Conservation (phyloP, 805 yeast species). For the Yamadazyma takamatsuzukensis region DNA sequence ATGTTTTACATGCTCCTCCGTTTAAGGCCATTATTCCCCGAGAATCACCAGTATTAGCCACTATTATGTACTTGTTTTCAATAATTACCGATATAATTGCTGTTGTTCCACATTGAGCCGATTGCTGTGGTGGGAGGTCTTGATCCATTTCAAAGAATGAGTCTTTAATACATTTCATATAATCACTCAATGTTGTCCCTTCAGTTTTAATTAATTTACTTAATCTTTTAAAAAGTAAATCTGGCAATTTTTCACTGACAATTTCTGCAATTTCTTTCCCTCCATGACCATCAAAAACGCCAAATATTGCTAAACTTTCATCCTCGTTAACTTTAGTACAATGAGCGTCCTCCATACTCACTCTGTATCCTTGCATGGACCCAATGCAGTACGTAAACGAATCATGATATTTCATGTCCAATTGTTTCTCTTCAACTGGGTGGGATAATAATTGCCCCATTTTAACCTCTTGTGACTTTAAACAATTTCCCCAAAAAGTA, state of each 20-base stretch:
- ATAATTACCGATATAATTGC: constrained; percentile 32
- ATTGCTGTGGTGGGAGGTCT: constrained; percentile 22
- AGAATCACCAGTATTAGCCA: constrained; percentile 77
- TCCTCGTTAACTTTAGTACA: constrained; percentile 47
- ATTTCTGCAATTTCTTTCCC: constrained; percentile 59
- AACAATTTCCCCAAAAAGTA: no score
- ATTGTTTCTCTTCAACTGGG: constrained; percentile 65
- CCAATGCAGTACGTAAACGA: constrained; percentile 60
- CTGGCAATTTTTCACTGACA: constrained; percentile 43
- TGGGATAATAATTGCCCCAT: constrained; percentile 79
- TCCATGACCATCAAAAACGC: constrained; percentile 83
- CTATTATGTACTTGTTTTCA: constrained; percentile 40
- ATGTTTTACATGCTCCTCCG: constrained; percentile 57
- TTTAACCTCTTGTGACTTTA: no score
- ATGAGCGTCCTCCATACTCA: constrained; percentile 76
- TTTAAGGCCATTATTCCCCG: constrained; percentile 54
- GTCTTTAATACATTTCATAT: constrained; percentile 24
- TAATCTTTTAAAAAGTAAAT: constrained; percentile 27
- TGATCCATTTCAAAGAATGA: constrained; percentile 36
- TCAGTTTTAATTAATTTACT: constrained; percentile 9
- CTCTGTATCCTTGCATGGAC: constrained; percentile 74
- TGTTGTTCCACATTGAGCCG: constrained; percentile 41
- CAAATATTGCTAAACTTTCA: constrained; percentile 49
- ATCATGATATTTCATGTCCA: constrained; percentile 43
- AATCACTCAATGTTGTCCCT: constrained; percentile 11